Percentiles rank a stretch among this genome's conserved stretches.
Evolutionary conservation across 768 basidiomycete genomes (phyloP).

Genomic region (Auriscalpium orientale): DNA sequence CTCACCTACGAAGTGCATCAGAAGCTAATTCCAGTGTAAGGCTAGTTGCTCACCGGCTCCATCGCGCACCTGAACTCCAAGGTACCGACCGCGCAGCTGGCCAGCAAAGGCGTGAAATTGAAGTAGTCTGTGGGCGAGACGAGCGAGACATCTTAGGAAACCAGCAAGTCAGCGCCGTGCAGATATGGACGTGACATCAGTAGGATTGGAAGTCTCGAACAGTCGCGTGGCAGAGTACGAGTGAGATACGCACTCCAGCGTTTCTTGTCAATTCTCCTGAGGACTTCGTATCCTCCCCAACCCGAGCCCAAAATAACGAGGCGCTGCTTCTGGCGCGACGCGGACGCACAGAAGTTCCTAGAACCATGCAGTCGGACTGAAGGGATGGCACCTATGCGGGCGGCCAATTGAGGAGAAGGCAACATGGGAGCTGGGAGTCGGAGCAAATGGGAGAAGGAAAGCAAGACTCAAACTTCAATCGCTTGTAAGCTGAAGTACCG

Average conservation of each 20-base stretch:
- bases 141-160: constrained; percentile 48
- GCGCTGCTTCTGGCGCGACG: constrained; percentile 25
- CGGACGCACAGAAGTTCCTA: constrained; percentile 16
- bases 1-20: constrained; percentile 34
- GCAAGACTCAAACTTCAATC: too few relatives aligned
- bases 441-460: background rate
- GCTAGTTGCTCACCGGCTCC: constrained; percentile 54
- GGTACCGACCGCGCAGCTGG: constrained; percentile 72
- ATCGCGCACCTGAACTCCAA: constrained; percentile 75
- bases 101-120: constrained; percentile 62
- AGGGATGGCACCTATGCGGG: too few relatives aligned
- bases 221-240: background rate
- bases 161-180: too few relatives aligned
- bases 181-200: too few relatives aligned
- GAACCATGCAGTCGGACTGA: background rate
- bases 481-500: too few relatives aligned
- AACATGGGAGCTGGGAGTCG: background rate
- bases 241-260: constrained; percentile 47
- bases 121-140: constrained; percentile 63
- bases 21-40: background rate
- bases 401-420: background rate
- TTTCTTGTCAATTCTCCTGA: constrained; percentile 61
- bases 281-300: constrained; percentile 71
- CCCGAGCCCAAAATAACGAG: constrained; percentile 70
- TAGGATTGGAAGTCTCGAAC: too few relatives aligned